Conservation (phyloP, 495 filamentous ascomycete genomes). For the Melanomma pulvis-pyrius region DNA sequence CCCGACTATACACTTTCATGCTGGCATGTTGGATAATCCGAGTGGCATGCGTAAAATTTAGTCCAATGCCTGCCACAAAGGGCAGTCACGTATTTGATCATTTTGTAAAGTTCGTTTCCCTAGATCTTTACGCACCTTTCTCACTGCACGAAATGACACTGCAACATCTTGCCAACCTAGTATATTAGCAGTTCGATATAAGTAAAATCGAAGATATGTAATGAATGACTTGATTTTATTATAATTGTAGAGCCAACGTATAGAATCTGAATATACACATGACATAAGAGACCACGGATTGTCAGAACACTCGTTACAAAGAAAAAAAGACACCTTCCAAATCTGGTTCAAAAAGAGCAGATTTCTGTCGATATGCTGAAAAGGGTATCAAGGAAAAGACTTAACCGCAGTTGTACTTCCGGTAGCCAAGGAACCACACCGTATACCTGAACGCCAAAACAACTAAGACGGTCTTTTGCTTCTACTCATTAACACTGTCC, state of each 20-base stretch:
- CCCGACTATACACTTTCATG: too few relatives aligned
- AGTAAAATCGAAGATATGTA: too few relatives aligned
- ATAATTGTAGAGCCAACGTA: not conserved
- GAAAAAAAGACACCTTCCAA: not conserved
- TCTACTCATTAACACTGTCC: not conserved
- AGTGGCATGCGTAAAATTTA: too few relatives aligned
- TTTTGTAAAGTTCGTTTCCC: too few relatives aligned
- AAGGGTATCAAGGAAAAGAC: conserved; percentile 14
- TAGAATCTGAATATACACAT: not conserved
- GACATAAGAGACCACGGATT: not conserved
- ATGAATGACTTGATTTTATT: not conserved
- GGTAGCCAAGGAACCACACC: not conserved
- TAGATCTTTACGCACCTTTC: too few relatives aligned
- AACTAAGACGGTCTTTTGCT: not conserved
- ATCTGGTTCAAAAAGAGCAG: not conserved
- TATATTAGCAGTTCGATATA: too few relatives aligned
- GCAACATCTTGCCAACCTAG: too few relatives aligned
- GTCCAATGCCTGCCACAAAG: too few relatives aligned
- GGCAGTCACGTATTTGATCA: too few relatives aligned
- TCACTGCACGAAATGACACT: too few relatives aligned
- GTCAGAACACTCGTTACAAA: not conserved
- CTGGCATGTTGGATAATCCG: too few relatives aligned
- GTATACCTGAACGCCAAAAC: not conserved
- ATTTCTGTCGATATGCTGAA: not conserved
- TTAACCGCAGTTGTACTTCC: not conserved